These are phyloP conservation scores for Fusarium coicis DNA, from an alignment of 2,329 filamentous ascomycete species.

Conservation along the genomic window DNA sequence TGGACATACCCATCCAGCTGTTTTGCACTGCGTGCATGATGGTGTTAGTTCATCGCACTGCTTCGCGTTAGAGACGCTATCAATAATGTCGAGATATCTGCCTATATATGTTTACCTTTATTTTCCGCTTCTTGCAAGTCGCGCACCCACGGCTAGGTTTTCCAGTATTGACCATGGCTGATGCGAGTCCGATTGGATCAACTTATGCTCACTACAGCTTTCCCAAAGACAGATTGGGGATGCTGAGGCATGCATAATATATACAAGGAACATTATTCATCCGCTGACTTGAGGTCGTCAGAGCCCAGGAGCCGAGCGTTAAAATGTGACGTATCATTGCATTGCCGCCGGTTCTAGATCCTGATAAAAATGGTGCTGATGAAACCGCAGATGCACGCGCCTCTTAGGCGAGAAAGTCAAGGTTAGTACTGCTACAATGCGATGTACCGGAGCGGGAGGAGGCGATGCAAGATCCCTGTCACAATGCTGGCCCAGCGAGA, in stretches of 20 bases:
- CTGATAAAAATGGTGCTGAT: neutral
- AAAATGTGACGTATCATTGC: neutral
- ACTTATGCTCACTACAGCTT: neutral
- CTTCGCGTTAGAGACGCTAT: neutral
- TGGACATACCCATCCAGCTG: slow-evolving; percentile 33
- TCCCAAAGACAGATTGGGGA: neutral
- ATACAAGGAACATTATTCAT: neutral
- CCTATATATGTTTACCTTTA: slow-evolving; percentile 19
- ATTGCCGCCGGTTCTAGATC: neutral
- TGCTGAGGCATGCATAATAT: neutral
- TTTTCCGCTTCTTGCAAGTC: slow-evolving; percentile 34
- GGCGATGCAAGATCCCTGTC: neutral
- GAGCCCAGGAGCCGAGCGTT: neutral
- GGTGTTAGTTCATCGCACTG: slow-evolving; percentile 34
- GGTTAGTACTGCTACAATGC: neutral
- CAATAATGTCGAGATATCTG: neutral
- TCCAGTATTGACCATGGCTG: slow-evolving; percentile 31
- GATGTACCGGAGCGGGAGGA: neutral
- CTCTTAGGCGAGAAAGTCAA: neutral
- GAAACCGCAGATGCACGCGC: neutral
- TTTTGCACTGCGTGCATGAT: slow-evolving; percentile 29
- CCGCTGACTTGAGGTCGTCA: neutral
- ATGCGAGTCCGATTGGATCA: accelerated
- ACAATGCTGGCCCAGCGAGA: neutral
- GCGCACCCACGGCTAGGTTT: slow-evolving; percentile 35